Percentiles rank a stretch among this genome's conserved stretches.
These are phyloP conservation scores for Fomitopsis schrenkii DNA, from an alignment of 1,284 basidiomycete genomes.

Conservation along the genomic window DNA sequence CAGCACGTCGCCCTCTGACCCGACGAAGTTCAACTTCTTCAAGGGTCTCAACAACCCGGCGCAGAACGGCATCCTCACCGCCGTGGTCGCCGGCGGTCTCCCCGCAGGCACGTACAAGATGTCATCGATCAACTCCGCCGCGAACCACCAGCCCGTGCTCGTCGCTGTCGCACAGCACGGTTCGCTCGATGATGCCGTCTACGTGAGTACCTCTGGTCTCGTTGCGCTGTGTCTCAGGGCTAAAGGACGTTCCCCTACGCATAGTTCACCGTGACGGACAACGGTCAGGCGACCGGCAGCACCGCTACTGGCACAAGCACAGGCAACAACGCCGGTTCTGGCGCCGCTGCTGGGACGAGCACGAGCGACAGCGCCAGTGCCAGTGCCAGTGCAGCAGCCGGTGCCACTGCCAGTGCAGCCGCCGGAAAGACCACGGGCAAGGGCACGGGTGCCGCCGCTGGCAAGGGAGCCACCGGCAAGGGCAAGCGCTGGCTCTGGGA, in stretches of 20 bases:
- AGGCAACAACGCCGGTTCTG: neutral
- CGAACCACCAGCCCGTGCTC: slow-evolving; percentile 50
- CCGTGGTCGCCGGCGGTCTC: slow-evolving; percentile 46
- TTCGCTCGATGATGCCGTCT: slow-evolving; percentile 52
- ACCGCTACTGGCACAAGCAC: neutral
- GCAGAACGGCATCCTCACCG: slow-evolving; percentile 43
- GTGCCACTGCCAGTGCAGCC: neutral
- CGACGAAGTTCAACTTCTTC: slow-evolving; percentile 55
- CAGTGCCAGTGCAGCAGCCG: neutral
- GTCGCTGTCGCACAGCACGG: slow-evolving; percentile 62
- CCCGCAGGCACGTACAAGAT: slow-evolving; percentile 53
- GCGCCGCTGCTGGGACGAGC: neutral
- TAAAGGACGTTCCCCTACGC: neutral
- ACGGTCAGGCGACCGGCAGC: slow-evolving; percentile 13
- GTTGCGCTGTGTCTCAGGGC: slow-evolving; percentile 23
- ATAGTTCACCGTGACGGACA: slow-evolving; percentile 37
- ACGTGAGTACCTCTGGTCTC: slow-evolving; percentile 34
- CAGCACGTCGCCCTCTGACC: slow-evolving; percentile 45
- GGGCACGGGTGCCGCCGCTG: neutral
- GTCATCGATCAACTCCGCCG: slow-evolving; percentile 47
- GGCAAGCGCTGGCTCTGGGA: slow-evolving; percentile 6
- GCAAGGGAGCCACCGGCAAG: neutral
- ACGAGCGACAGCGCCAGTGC: neutral
- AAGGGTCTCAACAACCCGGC: slow-evolving; percentile 49
- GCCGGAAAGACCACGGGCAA: neutral